Evolutionary conservation across 129 eudicot genomes (phyloP).

Genomic region (Erigeron canadensis): DNA sequence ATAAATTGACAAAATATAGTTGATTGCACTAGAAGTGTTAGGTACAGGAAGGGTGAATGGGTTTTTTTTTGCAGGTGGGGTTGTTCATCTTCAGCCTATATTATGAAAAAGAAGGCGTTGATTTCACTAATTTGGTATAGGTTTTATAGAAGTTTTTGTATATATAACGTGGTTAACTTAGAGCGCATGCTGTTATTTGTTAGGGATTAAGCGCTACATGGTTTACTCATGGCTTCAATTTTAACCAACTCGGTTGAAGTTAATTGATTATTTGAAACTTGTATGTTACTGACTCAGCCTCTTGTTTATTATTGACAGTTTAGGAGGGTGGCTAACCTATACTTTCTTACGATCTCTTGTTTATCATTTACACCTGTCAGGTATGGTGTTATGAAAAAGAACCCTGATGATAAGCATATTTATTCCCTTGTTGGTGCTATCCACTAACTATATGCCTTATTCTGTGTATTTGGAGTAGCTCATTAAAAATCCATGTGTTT

Average conservation of each 20-base stretch:
- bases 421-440: conserved; percentile 18
- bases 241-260: conserved; percentile 6
- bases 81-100: background rate
- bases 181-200: conserved; percentile 7
- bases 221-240: background rate
- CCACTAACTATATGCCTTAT: conserved; percentile 13
- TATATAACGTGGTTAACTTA: background rate
- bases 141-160: background rate
- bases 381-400: conserved; percentile 44
- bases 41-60: background rate
- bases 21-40: background rate
- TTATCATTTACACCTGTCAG: conserved; percentile 95
- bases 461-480: background rate
- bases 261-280: conserved; percentile 12
- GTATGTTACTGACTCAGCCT: conserved; percentile 26
- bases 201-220: background rate
- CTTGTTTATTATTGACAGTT: conserved; percentile 66
- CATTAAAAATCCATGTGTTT: conserved; percentile 1
- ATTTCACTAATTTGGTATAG: conserved; percentile 5
- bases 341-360: conserved; percentile 90
- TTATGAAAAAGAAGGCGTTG: background rate
- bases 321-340: conserved; percentile 97
- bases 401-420: conserved; percentile 14
- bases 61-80: background rate
- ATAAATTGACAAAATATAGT: background rate